Evolutionary conservation across 495 filamentous ascomycete species (phyloP), one percentile per base, ranked within the genome.

Genomic region (Cudoniella acicularis): DNA sequence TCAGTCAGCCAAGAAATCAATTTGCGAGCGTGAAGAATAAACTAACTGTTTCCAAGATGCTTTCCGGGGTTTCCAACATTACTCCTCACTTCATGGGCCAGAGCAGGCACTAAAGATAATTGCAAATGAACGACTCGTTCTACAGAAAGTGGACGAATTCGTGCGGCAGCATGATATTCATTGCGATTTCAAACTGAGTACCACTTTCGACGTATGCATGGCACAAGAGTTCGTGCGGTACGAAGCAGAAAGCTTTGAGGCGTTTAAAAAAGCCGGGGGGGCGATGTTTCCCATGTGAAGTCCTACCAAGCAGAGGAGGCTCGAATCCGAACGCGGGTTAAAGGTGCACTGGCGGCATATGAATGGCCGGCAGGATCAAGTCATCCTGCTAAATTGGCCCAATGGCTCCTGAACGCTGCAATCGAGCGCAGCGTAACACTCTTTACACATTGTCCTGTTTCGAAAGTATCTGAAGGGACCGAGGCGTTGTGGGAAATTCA

Each of bases 161-260:
- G 62, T 67, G 6, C 60, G 64, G 40, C 53, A 59, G 22, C 53
- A 70, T 24, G 49, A 62, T 1, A 59, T 70, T 2, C 60, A 54
- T 27, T 70, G 67, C 30, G 67, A 70, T 43, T 67, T 70, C 56
- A 67, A 68, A 56, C 60, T 66, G 8, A 64, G 66, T 27, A 68
- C 64, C 0, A 70, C 67, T 0, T 70, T 70, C 21, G 67, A 70
- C 42, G 67, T 68, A 10, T 70, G 67, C 49, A 48, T 70, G 63
- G 66, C 67, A 16, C 52, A 24, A n/a, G 67, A 70, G 52, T 70
- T 70, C 27, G 67, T 65, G 23, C 57, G 62, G 25, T 68, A 68
- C 55, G 65, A 68, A 56, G 67, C 67, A 10, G 55, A 56, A 20
- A 66, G 61, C 36, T 63, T 68, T 23, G 57, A 53, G 52, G 30